Evolutionary conservation across 2,329 filamentous ascomycete genomes (phyloP), one percentile per base, ranked within the genome.

Genomic region (Ramichloridium luteum): DNA sequence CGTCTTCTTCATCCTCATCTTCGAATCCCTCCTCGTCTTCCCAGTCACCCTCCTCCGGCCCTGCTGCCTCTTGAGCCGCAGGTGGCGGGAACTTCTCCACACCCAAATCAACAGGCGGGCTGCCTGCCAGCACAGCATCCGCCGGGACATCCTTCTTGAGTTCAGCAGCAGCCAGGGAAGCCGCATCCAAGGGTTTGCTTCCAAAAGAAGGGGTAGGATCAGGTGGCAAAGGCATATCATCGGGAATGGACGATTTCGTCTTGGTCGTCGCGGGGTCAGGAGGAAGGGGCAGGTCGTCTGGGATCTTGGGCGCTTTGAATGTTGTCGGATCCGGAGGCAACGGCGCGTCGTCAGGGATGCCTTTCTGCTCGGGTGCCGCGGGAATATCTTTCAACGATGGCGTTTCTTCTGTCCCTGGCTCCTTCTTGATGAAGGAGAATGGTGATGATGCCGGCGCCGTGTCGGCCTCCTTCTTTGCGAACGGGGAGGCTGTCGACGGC

Each of bases 71-170:
- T 2, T 49, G 51, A 22, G 28, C 33, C 27, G 27, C 25, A 6
- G 29, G 36, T 16, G 40, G 28, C 6, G 40, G 41, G 27, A 45
- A 44, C 6, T 39, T 42, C 27, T 40, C 11, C 13, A 39, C 37
- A 13, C 44, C 49, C n/a, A 57, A 41, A 39, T 64, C 57, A 8
- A 65, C 50, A 13, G 60, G 58, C n/a, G 63, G 63, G 25, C 60
- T 64, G 10, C 62, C 63, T 18, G 62, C 62, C 17, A 66, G 51
- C 4, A 62, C 62, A 20, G 57, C 43, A 22, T 56, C 62, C 16
- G 64, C 60, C 10, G 41, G 35, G 16, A 34, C 35, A 8, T 31
- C 25, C n/a, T 39, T 22, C 28, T 43, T 40, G 8, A 44, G 40
- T 31, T 54, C 14, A 10, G 25, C 27, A 6, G 31, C 22, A 27